These are phyloP conservation scores for Fusarium incarnatum DNA, from an alignment of 2,329 filamentous ascomycete genomes.

Conservation along the genomic window DNA sequence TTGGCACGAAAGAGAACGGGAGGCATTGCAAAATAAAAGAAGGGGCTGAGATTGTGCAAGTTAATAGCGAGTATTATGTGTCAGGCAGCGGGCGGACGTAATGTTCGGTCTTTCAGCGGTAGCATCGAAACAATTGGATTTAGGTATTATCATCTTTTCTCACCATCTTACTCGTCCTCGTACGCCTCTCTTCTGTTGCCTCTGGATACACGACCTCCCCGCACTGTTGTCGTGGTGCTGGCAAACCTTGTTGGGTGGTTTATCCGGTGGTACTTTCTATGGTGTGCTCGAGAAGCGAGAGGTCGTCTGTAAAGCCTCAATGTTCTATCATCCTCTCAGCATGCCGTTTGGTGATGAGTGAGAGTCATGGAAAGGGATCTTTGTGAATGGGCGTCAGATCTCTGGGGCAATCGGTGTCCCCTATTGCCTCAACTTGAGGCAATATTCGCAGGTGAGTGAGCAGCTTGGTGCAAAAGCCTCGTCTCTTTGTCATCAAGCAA, in stretches of 20 bases:
- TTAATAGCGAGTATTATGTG: slow-evolving; percentile 53
- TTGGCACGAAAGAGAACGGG: slow-evolving; percentile 41
- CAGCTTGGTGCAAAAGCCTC: slow-evolving; percentile 1
- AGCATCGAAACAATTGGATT: slow-evolving; percentile 51
- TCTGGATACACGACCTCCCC: slow-evolving; percentile 2
- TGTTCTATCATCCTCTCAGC: not conserved
- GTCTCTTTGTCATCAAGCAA: not conserved
- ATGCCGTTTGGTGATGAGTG: slow-evolving; percentile 4
- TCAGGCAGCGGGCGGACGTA: slow-evolving; percentile 47
- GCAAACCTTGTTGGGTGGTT: slow-evolving; percentile 1
- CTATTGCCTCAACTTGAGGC: not conserved
- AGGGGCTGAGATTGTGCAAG: slow-evolving; percentile 44
- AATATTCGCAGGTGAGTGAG: slow-evolving; percentile 15
- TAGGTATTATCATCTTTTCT: slow-evolving; percentile 41
- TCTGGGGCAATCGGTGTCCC: slow-evolving; percentile 10
- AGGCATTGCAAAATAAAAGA: slow-evolving; percentile 40
- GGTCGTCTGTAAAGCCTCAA: slow-evolving; percentile 20
- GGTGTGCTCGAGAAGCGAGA: not conserved
- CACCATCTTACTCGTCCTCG: slow-evolving; percentile 13
- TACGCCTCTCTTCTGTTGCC: not conserved
- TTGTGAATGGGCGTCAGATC: not conserved
- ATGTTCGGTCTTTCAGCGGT: slow-evolving; percentile 47
- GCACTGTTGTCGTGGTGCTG: not conserved
- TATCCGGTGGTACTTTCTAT: not conserved
- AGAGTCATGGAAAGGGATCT: not conserved